Percentiles rank a stretch among this genome's conserved stretches.
These are phyloP conservation scores for Westerdykella ornata DNA, from an alignment of 2,329 filamentous ascomycete species.

Conservation along the genomic window DNA sequence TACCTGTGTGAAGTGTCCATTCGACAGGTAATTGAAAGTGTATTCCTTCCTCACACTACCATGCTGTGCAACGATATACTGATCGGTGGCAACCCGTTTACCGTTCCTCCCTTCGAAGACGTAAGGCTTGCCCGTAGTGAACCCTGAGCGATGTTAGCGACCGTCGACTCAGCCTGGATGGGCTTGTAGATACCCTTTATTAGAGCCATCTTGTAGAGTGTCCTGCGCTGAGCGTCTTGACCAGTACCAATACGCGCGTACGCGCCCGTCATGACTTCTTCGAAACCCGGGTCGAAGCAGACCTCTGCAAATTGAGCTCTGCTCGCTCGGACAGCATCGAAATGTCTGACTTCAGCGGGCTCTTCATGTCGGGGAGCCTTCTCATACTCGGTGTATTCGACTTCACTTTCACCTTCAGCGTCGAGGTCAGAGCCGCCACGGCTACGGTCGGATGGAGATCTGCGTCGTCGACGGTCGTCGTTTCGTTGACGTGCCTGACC, in stretches of 20 bases:
- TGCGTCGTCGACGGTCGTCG: slow-evolving; percentile 42
- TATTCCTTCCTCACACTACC: slow-evolving; percentile 79
- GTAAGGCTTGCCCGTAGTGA: slow-evolving; percentile 74
- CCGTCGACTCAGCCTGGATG: not conserved
- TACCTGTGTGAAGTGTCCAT: slow-evolving; percentile 76
- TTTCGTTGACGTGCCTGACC: slow-evolving; percentile 49
- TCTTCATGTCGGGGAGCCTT: slow-evolving; percentile 55
- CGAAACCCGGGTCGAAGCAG: slow-evolving; percentile 89
- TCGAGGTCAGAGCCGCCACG: slow-evolving; percentile 51
- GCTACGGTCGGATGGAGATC: slow-evolving; percentile 38
- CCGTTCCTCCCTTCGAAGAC: slow-evolving; percentile 69
- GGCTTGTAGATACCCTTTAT: slow-evolving; percentile 62
- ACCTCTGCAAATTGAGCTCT: slow-evolving; percentile 81
- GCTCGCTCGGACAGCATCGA: slow-evolving; percentile 76
- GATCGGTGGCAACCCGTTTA: slow-evolving; percentile 72
- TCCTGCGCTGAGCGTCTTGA: slow-evolving; percentile 63
- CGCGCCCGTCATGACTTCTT: slow-evolving; percentile 71
- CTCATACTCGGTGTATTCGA: slow-evolving; percentile 62
- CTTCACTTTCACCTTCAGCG: slow-evolving; percentile 65
- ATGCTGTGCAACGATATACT: slow-evolving; percentile 74
- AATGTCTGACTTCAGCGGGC: slow-evolving; percentile 68
- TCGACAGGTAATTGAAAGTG: slow-evolving; percentile 86
- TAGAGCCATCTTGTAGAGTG: slow-evolving; percentile 78
- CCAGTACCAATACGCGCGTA: slow-evolving; percentile 82
- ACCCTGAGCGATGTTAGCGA: slow-evolving; percentile 49